Conservation (phyloP, 306 rosid genomes). For the Prunus armeniaca region DNA sequence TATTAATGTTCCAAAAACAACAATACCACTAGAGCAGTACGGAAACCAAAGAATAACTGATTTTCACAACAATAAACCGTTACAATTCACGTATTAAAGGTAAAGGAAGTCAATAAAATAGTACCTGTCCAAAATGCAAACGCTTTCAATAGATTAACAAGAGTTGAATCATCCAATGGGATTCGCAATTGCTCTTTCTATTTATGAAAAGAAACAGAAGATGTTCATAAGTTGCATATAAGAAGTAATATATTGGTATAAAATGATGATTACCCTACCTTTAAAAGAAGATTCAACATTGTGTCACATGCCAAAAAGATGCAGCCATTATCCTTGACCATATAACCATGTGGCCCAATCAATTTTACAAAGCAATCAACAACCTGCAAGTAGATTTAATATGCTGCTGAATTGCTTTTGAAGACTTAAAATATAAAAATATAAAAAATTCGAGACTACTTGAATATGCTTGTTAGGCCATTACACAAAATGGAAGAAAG, state of each 20-base stretch:
- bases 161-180: slow-evolving; percentile 44
- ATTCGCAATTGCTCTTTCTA: slow-evolving; percentile 59
- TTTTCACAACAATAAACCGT: background rate
- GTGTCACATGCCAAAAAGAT: slow-evolving; percentile 87
- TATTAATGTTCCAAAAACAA: background rate
- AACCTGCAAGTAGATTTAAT: slow-evolving; percentile 56
- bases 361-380: slow-evolving; percentile 65
- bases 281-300: slow-evolving; percentile 67
- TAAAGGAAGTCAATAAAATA: background rate
- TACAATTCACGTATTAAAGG: background rate
- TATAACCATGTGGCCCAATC: slow-evolving; percentile 33
- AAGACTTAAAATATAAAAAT: background rate
- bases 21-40: background rate
- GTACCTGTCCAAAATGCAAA: slow-evolving; percentile 83
- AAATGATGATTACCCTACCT: slow-evolving; percentile 49
- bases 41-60: background rate
- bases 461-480: background rate
- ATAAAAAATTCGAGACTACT: background rate
- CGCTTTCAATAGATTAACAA: slow-evolving; percentile 59
- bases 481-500: background rate
- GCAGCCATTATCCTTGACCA: slow-evolving; percentile 53
- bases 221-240: slow-evolving; percentile 17
- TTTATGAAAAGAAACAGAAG: slow-evolving; percentile 21
- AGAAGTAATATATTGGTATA: slow-evolving; percentile 8
- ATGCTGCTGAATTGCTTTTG: slow-evolving; percentile 10